phyloP scores from a whole-genome alignment of 352 stramenopile genomes.

The Pythium rhizo-oryzae region DNA sequence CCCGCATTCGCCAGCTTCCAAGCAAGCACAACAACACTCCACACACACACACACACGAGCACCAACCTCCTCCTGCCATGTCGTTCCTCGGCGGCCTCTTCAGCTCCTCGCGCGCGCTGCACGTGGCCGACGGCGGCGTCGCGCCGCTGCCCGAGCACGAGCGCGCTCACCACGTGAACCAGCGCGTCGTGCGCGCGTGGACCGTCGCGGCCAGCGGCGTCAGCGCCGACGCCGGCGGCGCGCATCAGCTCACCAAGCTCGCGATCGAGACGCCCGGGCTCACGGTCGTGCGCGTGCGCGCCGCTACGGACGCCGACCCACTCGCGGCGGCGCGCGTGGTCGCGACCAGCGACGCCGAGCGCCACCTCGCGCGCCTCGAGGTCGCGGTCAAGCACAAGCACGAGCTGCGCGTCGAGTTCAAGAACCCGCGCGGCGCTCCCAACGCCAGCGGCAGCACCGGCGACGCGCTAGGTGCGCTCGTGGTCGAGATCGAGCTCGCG shows the following conservation, averaged over 20 bases:
- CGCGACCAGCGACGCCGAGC: constrained; percentile 1
- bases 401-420: background rate
- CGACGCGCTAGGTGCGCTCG: background rate
- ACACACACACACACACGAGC: background rate
- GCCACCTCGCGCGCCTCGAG: background rate
- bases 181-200: background rate
- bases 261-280: constrained; percentile 1
- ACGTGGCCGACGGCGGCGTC: background rate
- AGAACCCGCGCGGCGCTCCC: background rate
- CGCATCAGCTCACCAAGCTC: background rate
- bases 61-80: background rate
- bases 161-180: background rate
- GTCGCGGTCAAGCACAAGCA: background rate
- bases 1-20: background rate
- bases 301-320: background rate
- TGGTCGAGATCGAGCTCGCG: constrained; percentile 12
- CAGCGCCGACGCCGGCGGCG: too few species aligned
- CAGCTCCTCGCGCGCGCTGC: background rate
- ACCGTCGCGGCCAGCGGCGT: background rate
- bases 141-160: background rate
- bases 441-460: background rate
- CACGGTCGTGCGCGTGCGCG: constrained; percentile 3
- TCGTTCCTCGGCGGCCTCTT: background rate
- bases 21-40: background rate
- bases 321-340: constrained; percentile 1